phyloP scores from a whole-genome alignment of 1,284 basidiomycete species.

The Tremellales sp. region DNA sequence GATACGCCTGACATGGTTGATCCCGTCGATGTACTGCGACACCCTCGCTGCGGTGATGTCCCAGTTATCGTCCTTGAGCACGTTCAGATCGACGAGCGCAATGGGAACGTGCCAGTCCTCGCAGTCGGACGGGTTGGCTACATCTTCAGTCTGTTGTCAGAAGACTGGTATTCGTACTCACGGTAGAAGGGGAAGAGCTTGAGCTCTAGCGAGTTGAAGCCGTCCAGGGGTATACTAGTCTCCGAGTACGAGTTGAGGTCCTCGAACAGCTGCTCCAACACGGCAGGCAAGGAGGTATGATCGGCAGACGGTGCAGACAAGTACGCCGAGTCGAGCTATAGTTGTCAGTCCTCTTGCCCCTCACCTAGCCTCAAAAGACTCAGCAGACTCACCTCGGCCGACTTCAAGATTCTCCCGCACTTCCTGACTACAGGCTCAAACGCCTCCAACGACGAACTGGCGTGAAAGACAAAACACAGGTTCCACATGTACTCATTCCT shows the following conservation, averaged over 20 bases:
- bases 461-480: constrained; percentile 91
- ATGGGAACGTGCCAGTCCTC: constrained; percentile 95
- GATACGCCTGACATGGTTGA: constrained; percentile 85
- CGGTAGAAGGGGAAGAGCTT: constrained; percentile 94
- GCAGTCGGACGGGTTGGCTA: constrained; percentile 77
- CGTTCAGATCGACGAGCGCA: constrained; percentile 75
- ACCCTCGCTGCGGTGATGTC: constrained; percentile 88
- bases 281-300: constrained; percentile 65
- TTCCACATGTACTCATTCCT: constrained; percentile 92
- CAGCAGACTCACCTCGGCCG: constrained; percentile 66
- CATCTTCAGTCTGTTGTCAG: not conserved
- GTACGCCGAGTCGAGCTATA: constrained; percentile 81
- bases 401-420: constrained; percentile 80
- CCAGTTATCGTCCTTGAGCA: constrained; percentile 85
- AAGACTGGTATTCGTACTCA: constrained; percentile 16
- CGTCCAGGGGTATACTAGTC: constrained; percentile 81
- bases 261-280: constrained; percentile 94
- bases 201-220: constrained; percentile 86
- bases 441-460: constrained; percentile 78
- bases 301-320: constrained; percentile 71
- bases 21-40: constrained; percentile 77
- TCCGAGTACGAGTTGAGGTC: constrained; percentile 96
- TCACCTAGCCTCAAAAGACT: not conserved
- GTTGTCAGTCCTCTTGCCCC: not conserved
- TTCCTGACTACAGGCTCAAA: constrained; percentile 97